These are phyloP conservation scores for Cenococcum geophilum DNA, from an alignment of 495 filamentous ascomycete species.

Conservation along the genomic window DNA sequence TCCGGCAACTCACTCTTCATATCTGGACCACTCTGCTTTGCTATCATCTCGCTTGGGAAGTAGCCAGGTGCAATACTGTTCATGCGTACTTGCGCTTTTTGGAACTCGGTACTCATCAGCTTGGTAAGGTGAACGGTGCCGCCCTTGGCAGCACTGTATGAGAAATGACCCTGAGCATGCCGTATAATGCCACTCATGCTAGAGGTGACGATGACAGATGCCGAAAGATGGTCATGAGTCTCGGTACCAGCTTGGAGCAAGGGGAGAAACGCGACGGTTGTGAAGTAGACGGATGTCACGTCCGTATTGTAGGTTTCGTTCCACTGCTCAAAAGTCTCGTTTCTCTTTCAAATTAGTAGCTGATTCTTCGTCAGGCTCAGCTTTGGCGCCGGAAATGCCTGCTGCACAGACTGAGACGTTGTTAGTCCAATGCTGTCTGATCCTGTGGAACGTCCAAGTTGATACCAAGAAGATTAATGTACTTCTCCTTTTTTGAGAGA, in stretches of 20 bases:
- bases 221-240: conserved; percentile 34
- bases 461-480: conserved; percentile 37
- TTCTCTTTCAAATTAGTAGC: conserved; percentile 37
- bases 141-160: conserved; percentile 43
- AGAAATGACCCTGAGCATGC: conserved; percentile 42
- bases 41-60: conserved; percentile 61
- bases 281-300: conserved; percentile 43
- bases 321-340: conserved; percentile 40
- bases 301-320: conserved; percentile 39
- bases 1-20: conserved; percentile 49
- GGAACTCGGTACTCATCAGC: conserved; percentile 47
- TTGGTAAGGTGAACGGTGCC: conserved; percentile 41
- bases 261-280: conserved; percentile 41
- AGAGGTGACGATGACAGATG: conserved; percentile 44
- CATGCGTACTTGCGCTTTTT: conserved; percentile 41
- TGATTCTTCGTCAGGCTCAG: conserved; percentile 32
- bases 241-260: conserved; percentile 40
- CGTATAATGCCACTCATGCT: conserved; percentile 42
- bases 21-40: conserved; percentile 48
- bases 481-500: conserved; percentile 37
- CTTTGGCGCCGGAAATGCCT: conserved; percentile 39
- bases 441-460: neutral
- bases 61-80: conserved; percentile 50
- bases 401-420: conserved; percentile 32
- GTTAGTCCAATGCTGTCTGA: neutral